Evolutionary conservation across 768 basidiomycete genomes (phyloP).

Genomic region (Antrodiella citrinella): DNA sequence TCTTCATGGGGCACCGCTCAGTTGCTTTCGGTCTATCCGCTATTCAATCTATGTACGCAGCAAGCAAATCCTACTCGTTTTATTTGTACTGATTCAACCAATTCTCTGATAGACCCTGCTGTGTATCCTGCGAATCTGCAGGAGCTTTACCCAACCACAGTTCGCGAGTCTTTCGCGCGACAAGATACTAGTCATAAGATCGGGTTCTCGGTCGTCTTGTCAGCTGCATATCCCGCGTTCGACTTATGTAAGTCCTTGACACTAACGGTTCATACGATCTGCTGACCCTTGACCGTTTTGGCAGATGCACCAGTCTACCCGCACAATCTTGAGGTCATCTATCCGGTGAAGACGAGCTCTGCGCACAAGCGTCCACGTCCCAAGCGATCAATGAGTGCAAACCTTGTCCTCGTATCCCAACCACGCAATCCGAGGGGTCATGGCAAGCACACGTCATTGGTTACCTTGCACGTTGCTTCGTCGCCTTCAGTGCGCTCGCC

Average conservation of each 20-base stretch:
- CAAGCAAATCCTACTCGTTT: too few species aligned
- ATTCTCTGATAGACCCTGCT: conserved; percentile 15
- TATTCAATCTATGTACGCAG: too few species aligned
- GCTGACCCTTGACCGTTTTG: too few species aligned
- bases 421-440: neutral
- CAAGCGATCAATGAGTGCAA: neutral
- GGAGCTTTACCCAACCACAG: conserved; percentile 11
- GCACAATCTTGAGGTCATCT: conserved; percentile 4
- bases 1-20: too few species aligned
- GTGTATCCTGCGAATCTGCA: conserved; percentile 17
- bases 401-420: neutral
- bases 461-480: conserved; percentile 2
- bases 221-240: conserved; percentile 2
- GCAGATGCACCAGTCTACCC: conserved; percentile 6
- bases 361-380: neutral
- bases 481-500: conserved; percentile 7
- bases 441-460: neutral
- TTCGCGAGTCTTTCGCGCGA: too few species aligned
- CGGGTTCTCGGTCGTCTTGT: neutral
- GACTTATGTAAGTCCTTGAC: conserved; percentile 12
- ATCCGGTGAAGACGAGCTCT: conserved; percentile 1
- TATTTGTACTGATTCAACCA: too few species aligned
- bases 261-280: too few species aligned
- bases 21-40: too few species aligned
- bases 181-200: neutral